Evolutionary conservation across 345 rosid genomes (phyloP), one percentile per base, ranked within the genome.

Genomic region (Trapa bicornis): DNA sequence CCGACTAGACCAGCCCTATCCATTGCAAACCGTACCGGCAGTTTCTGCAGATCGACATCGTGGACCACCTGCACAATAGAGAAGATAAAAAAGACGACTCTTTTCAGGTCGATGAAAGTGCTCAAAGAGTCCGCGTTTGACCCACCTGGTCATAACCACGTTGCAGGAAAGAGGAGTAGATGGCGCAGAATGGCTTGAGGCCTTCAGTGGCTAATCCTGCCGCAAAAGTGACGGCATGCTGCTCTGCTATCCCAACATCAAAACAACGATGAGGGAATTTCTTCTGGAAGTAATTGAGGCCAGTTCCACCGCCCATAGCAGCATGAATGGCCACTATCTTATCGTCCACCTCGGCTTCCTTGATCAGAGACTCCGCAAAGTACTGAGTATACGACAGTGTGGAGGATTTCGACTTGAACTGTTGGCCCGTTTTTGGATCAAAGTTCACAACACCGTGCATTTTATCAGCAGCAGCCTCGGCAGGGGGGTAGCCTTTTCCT

Each of bases 251-350:
- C 65, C 90, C 91, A 41, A 84, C 91, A 50, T 87, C 93, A 22
- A 87, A 87, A 80, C 93, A 85, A n/a, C 93, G 84, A 8, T 83
- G 82, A 8, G 91, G 95, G 71, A 84, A 85, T 74, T 64, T 80
- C 70, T 82, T 81, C 68, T 85, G 89, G 78, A 88, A 85, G 60
- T 76, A 84, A 67, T 88, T 88, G 67, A 88, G 87, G 58, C 91
- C 95, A 0, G 95, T 88, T 1, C 91, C 95, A 15, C 95, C 91
- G 11, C 95, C 91, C 95, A 88, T 88, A 45, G 94, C 95, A 8
- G 91, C 95, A 71, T 88, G 95, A 68, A 88, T 88, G 39, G 87
- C 89, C 35, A 85, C 82, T 3, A 88, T 81, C 74, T 81, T 84
- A 7, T 79, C 56, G 67, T 88, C 95, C 63, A 52, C 65, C 70